Base-by-base conservation (phyloP, 2,329 filamentous ascomycete species). In the Phymatotrichopsis omnivora region DNA sequence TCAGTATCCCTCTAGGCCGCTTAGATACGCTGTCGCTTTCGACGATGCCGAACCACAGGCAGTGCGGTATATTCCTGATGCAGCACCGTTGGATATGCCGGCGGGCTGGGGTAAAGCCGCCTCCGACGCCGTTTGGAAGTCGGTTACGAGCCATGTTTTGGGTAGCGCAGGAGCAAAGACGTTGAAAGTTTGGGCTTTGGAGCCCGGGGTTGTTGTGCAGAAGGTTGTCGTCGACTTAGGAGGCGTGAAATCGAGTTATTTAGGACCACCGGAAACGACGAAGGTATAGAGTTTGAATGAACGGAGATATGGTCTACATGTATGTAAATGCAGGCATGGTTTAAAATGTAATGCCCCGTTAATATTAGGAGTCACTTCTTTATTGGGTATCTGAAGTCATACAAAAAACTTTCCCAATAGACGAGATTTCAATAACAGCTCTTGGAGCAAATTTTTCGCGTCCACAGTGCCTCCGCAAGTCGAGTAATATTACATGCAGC, bases 1-100 rank as follows among this genome's bases (percentile, higher is more conserved):
- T 54, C 66, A 69, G 5, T 67, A 73, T 44, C 71, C 72, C 1
- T 60, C 63, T 17, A 62, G 65, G 1, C 67, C 64, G 2, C 68
- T 76, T 58, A 64, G 63, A 4, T 75, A 72, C 51, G 68, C 72
- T 4, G 60, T 73, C 2, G 64, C 67, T 5, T 58, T 75, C 12
- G 67, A 73, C 35, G 63, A 66, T 19, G 55, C 57, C 27, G 53
- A 57, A 1, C 60, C 62, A 3, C 56, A 66, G 22, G 57, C 68
- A 1, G 61, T 66, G 3, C 60, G 67, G 34, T 68, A 65, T 19
- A 63, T 69, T 3, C 64, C 63, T 6, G 63, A 67, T 20, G 65
- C 64, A 35, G 58, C 60, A 17, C 57, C 62, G 2, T 60, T 63
- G 47, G 68, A 63, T 48, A 64, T 58, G 49, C 72, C 73, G 2